phyloP scores from a whole-genome alignment of 1,284 basidiomycete species.

The Cryptococcus wingfieldii region DNA sequence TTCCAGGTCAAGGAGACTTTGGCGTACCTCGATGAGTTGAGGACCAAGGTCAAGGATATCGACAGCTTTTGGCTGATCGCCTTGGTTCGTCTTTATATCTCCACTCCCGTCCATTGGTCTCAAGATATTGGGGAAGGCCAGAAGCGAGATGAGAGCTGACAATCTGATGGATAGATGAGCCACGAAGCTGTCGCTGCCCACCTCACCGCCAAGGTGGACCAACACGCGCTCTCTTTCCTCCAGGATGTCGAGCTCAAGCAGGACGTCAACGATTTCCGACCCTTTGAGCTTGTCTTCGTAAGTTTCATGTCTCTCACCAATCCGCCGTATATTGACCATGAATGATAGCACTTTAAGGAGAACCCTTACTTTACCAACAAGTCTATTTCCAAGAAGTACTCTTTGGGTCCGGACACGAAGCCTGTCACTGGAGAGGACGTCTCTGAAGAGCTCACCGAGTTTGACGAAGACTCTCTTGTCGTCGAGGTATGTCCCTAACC shows the following conservation, averaged over 20 bases:
- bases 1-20: conserved; percentile 26
- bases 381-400: conserved; percentile 41
- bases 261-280: conserved; percentile 43
- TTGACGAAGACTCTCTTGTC: conserved; percentile 27
- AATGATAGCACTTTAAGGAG: conserved; percentile 39
- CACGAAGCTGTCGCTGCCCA: conserved; percentile 20
- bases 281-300: conserved; percentile 46
- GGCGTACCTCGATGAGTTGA: conserved; percentile 24
- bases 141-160: neutral
- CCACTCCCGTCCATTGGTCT: neutral
- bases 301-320: conserved; percentile 11
- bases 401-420: conserved; percentile 23
- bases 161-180: conserved; percentile 17
- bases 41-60: conserved; percentile 33
- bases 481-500: conserved; percentile 22
- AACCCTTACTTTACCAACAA: conserved; percentile 49
- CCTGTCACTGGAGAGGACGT: conserved; percentile 33
- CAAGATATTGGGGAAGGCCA: neutral
- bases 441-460: conserved; percentile 33
- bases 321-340: no score
- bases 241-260: conserved; percentile 42
- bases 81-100: conserved; percentile 24
- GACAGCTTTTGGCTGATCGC: conserved; percentile 38
- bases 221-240: conserved; percentile 41
- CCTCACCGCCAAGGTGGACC: conserved; percentile 33